Evolutionary conservation across 495 filamentous ascomycete species (phyloP).

Genomic region (Penicillium angulare): DNA sequence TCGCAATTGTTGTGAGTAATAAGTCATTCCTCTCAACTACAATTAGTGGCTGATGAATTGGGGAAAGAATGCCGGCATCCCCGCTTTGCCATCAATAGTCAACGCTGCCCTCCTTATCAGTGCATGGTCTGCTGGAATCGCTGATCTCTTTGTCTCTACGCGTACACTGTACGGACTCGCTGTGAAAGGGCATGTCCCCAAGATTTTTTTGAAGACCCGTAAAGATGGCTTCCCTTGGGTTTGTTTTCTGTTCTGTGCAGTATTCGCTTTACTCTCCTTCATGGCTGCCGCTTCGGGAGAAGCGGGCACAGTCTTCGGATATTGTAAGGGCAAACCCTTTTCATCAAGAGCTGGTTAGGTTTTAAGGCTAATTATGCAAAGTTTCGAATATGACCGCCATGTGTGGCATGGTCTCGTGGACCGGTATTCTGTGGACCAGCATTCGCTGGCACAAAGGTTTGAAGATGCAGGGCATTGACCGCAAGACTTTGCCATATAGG

Average conservation of each 20-base stretch:
- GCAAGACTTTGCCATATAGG: constrained; percentile 10
- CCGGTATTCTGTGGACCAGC: constrained; percentile 20
- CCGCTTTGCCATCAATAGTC: constrained; percentile 56
- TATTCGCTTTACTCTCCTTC: constrained; percentile 23
- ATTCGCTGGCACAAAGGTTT: constrained; percentile 15
- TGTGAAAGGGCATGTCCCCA: constrained; percentile 30
- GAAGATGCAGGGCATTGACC: constrained; percentile 12
- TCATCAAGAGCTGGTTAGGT: neutral
- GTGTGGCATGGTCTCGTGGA: constrained; percentile 24
- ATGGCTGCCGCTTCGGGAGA: constrained; percentile 21
- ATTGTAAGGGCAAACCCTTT: constrained; percentile 9
- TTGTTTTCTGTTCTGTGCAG: constrained; percentile 17
- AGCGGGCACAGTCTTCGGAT: constrained; percentile 21
- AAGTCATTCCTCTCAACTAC: neutral
- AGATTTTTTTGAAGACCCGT: constrained; percentile 31
- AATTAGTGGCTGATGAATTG: neutral
- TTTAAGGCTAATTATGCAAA: neutral
- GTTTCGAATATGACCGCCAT: constrained; percentile 25
- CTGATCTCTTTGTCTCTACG: constrained; percentile 52
- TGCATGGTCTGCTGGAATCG: constrained; percentile 61
- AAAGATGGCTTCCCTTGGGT: constrained; percentile 38
- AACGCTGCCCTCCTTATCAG: constrained; percentile 71
- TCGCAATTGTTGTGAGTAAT: constrained; percentile 16
- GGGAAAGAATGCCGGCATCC: constrained; percentile 21
- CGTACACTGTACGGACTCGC: constrained; percentile 47